A percentile compares a stretch with the other conserved stretches of the same genome.
Conservation (phyloP, 176 grass and related monocot genomes). For the Lolium multiflorum region DNA sequence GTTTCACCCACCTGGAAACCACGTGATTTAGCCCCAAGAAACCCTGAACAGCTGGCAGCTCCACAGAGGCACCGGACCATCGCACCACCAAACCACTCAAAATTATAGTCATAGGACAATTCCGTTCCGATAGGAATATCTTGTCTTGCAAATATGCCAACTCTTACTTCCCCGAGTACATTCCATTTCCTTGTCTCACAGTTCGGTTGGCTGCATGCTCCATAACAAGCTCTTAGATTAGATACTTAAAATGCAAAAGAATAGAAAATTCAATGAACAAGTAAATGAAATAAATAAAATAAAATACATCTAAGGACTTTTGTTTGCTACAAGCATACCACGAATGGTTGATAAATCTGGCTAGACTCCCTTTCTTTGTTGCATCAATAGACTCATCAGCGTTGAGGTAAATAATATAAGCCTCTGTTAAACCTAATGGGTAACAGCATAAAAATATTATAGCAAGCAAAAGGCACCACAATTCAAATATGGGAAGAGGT, state of each 20-base stretch:
- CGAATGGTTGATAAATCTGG: constrained; percentile 96
- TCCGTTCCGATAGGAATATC: constrained; percentile 79
- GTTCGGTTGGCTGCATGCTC: constrained; percentile 84
- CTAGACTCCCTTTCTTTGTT: constrained; percentile 93
- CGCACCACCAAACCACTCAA: constrained; percentile 94
- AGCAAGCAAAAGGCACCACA: constrained; percentile 14
- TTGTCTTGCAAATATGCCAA: constrained; percentile 97
- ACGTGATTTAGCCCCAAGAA: constrained; percentile 98
- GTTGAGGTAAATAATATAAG: constrained; percentile 97
- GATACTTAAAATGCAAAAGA: constrained; percentile 18
- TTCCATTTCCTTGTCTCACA: constrained; percentile 98
- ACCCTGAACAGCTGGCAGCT: constrained; percentile 85
- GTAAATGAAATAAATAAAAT: constrained; percentile 17
- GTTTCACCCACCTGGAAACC: constrained; percentile 82
- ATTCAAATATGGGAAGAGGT: constrained; percentile 5
- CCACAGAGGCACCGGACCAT: constrained; percentile 94
- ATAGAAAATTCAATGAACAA: constrained; percentile 2
- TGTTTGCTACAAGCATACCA: constrained; percentile 56
- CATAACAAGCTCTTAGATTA: constrained; percentile 46
- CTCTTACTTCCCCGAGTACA: constrained; percentile 90
- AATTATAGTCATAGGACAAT: constrained; percentile 96
- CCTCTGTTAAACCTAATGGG: constrained; percentile 73
- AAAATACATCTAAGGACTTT: constrained; percentile 3
- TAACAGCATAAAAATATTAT: constrained; percentile 35
- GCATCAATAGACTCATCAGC: constrained; percentile 98